These are phyloP conservation scores for Arachnopeziza araneosa DNA, from an alignment of 2,329 filamentous ascomycete species.

Conservation along the genomic window DNA sequence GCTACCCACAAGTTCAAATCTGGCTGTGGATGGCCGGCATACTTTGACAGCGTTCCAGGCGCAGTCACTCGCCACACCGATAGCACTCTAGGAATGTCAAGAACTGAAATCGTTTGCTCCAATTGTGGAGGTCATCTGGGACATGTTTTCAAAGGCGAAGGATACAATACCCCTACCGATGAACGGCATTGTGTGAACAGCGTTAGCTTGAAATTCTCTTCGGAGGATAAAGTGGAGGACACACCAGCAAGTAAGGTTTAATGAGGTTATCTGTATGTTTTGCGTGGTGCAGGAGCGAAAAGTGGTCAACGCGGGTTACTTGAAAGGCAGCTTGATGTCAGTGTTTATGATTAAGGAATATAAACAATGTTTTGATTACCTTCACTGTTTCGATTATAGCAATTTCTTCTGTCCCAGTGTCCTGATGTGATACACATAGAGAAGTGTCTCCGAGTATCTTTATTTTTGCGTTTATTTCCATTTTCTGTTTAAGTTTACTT, in stretches of 20 bases:
- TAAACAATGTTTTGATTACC: background rate
- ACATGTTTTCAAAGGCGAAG: slow-evolving; percentile 89
- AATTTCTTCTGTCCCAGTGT: too few relatives aligned
- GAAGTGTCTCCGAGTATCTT: too few relatives aligned
- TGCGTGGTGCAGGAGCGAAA: background rate
- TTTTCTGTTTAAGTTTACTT: too few relatives aligned
- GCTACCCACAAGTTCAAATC: slow-evolving; percentile 94
- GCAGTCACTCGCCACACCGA: slow-evolving; percentile 82
- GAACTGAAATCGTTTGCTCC: slow-evolving; percentile 89
- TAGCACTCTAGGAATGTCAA: slow-evolving; percentile 68
- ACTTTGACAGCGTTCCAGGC: slow-evolving; percentile 91
- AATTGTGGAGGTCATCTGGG: slow-evolving; percentile 92
- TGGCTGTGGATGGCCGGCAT: slow-evolving; percentile 95
- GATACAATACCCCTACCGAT: slow-evolving; percentile 78
- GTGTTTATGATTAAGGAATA: background rate
- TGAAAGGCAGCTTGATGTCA: background rate
- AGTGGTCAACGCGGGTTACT: background rate
- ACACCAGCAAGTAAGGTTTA: slow-evolving; percentile 35
- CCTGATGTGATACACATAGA: too few relatives aligned
- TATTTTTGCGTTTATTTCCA: too few relatives aligned
- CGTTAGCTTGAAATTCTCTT: slow-evolving; percentile 76
- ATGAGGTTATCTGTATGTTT: background rate
- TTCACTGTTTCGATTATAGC: too few relatives aligned
- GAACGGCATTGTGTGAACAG: slow-evolving; percentile 98
- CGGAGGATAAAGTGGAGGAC: slow-evolving; percentile 50